These are phyloP conservation scores for Tricholoma furcatifolium DNA, from an alignment of 768 basidiomycete species.

Conservation along the genomic window DNA sequence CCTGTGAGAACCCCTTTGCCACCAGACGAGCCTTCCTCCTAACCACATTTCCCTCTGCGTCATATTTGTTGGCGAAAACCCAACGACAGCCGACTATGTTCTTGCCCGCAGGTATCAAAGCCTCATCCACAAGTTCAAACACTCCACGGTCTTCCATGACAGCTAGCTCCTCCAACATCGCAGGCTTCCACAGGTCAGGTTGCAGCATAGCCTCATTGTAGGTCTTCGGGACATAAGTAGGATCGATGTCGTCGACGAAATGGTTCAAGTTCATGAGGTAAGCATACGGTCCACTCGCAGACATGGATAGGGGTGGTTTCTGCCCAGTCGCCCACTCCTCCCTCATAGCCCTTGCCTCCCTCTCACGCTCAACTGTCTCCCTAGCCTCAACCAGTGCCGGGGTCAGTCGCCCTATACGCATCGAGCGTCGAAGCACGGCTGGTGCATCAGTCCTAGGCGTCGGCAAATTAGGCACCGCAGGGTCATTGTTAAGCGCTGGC, in stretches of 20 bases:
- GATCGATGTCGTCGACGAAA: neutral
- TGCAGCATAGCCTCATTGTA: slow-evolving; percentile 14
- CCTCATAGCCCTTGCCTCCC: no score
- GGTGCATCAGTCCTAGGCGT: no score
- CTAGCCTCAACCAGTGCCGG: neutral
- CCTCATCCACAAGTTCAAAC: slow-evolving; percentile 6
- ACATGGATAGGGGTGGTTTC: no score
- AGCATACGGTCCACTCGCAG: no score
- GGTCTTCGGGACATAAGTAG: neutral
- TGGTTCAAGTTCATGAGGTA: no score
- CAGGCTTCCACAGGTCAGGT: slow-evolving; percentile 10
- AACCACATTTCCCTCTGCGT: neutral
- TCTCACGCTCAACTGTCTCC: no score
- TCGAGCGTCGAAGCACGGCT: no score
- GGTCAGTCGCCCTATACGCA: no score
- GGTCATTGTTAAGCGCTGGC: neutral
- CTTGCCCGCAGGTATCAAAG: neutral
- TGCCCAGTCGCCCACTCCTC: no score
- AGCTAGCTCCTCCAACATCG: slow-evolving; percentile 21
- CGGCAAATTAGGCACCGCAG: no score
- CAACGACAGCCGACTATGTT: slow-evolving; percentile 15
- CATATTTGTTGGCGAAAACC: no score
- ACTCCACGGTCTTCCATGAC: no score
- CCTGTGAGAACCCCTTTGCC: neutral
- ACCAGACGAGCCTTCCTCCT: neutral